These are phyloP conservation scores for Monosporascus cannonballus DNA, from an alignment of 2,329 filamentous ascomycete species.

Conservation along the genomic window DNA sequence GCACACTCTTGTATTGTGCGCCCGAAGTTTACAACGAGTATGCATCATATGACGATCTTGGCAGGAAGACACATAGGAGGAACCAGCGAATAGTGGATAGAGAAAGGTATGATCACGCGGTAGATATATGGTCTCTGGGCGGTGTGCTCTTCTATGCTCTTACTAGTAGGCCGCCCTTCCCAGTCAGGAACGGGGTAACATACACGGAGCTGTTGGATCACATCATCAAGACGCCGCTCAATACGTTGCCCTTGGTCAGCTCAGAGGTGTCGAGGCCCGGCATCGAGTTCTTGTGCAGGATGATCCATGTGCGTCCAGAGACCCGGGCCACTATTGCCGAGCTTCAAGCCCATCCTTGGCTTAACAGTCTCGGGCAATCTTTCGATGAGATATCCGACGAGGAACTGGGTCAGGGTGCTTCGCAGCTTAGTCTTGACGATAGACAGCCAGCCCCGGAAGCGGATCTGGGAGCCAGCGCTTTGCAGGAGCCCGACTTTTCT, in stretches of 20 bases:
- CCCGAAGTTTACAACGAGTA: conserved; percentile 88
- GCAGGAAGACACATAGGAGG: conserved; percentile 55
- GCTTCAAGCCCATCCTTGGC: conserved; percentile 70
- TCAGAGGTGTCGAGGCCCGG: conserved; percentile 57
- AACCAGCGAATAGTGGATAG: conserved; percentile 49
- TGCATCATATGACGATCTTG: conserved; percentile 61
- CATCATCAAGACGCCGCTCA: conserved; percentile 74
- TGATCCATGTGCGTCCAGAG: conserved; percentile 76
- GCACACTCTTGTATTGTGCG: conserved; percentile 90
- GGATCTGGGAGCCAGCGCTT: conserved; percentile 19
- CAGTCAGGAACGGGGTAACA: conserved; percentile 67
- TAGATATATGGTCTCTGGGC: conserved; percentile 94
- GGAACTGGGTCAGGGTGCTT: conserved; percentile 51
- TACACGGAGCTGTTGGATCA: conserved; percentile 75
- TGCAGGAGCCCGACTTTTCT: conserved; percentile 34
- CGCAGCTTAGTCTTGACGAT: conserved; percentile 58
- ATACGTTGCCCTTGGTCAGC: conserved; percentile 56
- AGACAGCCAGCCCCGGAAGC: conserved; percentile 22
- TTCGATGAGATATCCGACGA: conserved; percentile 59
- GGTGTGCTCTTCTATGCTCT: conserved; percentile 86
- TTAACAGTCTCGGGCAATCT: conserved; percentile 46
- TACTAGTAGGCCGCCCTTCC: conserved; percentile 75
- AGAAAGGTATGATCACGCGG: conserved; percentile 79
- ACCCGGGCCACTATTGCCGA: conserved; percentile 67
- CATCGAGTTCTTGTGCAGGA: conserved; percentile 68